A percentile compares a stretch with the other conserved stretches of the same genome.
Evolutionary conservation across 2,329 filamentous ascomycete species (phyloP).

Genomic region (Xylariaceae sp.): DNA sequence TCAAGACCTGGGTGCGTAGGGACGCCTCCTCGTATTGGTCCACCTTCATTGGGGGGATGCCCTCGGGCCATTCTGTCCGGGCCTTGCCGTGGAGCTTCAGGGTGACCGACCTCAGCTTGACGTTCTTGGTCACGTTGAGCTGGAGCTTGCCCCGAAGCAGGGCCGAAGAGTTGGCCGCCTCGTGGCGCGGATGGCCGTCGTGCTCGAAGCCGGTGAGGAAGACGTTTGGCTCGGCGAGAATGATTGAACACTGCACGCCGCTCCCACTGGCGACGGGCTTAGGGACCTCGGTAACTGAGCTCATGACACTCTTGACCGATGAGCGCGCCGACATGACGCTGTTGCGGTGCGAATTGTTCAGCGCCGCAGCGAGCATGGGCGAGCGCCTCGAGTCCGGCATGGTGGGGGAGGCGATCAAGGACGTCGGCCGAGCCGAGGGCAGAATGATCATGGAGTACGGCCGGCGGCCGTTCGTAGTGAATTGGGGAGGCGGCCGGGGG

Average conservation of each 20-base stretch:
- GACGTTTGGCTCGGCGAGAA: conserved; percentile 71
- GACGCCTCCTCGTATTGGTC: conserved; percentile 79
- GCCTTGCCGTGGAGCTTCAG: conserved; percentile 80
- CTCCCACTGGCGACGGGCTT: conserved; percentile 75
- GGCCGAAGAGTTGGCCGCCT: conserved; percentile 59
- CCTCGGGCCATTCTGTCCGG: conserved; percentile 92
- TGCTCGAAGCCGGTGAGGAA: conserved; percentile 76
- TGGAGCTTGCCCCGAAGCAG: conserved; percentile 80
- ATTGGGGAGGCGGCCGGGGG: too few relatives aligned
- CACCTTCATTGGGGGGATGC: conserved; percentile 79
- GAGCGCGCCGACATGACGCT: conserved; percentile 44
- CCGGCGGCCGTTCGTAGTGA: too few relatives aligned
- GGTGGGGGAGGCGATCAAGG: conserved; percentile 11
- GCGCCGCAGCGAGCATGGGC: conserved; percentile 15
- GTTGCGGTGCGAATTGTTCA: conserved; percentile 33
- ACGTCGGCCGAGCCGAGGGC: conserved; percentile 14
- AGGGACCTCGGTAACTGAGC: conserved; percentile 47
- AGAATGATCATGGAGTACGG: conserved; percentile 19
- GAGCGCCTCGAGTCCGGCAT: conserved; percentile 25
- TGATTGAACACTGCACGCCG: conserved; percentile 65
- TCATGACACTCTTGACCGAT: conserved; percentile 42
- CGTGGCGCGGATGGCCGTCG: conserved; percentile 46
- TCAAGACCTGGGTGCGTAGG: conserved; percentile 79
- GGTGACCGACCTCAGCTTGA: conserved; percentile 87
- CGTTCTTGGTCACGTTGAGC: conserved; percentile 75